These are phyloP conservation scores for Neotropicomus parvogracilis DNA, from an alignment of 1,284 basidiomycete species.

Conservation along the genomic window DNA sequence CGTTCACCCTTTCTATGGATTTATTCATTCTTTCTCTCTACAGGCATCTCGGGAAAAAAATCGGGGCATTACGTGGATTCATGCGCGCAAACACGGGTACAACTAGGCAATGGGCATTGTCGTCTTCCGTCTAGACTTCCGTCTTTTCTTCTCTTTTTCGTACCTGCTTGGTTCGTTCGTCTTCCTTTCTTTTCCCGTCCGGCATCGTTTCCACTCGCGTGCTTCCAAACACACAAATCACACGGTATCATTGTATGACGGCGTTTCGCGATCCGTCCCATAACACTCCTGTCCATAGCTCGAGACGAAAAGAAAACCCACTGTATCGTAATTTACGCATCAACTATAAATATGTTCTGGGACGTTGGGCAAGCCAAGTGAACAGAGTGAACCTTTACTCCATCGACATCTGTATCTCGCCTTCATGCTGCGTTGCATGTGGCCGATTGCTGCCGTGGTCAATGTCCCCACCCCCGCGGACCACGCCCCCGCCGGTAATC, in stretches of 20 bases:
- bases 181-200: background rate
- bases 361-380: background rate
- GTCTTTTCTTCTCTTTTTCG: background rate
- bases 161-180: slow-evolving; percentile 25
- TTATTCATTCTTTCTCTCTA: slow-evolving; percentile 48
- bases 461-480: too few relatives aligned
- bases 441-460: too few relatives aligned
- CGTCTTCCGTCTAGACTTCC: slow-evolving; percentile 4
- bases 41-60: slow-evolving; percentile 36
- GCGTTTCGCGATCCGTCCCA: background rate
- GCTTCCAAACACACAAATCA: background rate
- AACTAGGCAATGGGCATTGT: slow-evolving; percentile 8
- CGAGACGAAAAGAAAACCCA: slow-evolving; percentile 16
- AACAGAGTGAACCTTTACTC: too few relatives aligned
- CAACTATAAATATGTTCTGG: slow-evolving; percentile 35
- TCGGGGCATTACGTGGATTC: slow-evolving; percentile 18
- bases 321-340: slow-evolving; percentile 34
- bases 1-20: slow-evolving; percentile 33
- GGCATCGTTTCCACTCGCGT: background rate
- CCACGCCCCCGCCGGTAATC: too few relatives aligned
- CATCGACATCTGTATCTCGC: too few relatives aligned
- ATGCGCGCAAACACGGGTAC: slow-evolving; percentile 14
- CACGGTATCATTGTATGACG: slow-evolving; percentile 22
- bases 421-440: too few relatives aligned
- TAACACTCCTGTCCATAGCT: slow-evolving; percentile 4